Evolutionary conservation across 805 yeast species (phyloP), one percentile per base, ranked within the genome.

Genomic region (Candida quercuum): DNA sequence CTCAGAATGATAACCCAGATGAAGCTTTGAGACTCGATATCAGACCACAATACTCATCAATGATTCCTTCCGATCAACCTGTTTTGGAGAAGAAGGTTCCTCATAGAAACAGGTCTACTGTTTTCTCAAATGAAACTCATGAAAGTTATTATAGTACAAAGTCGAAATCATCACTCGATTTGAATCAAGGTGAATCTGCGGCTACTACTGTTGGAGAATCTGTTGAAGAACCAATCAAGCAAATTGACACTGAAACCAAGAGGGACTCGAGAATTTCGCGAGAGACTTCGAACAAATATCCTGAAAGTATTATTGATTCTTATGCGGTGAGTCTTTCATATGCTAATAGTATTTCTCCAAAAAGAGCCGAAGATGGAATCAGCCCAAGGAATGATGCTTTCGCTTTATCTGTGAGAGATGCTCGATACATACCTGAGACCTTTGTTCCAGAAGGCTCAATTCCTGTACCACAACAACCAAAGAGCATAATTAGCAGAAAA

Each of bases 221-320:
- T n/a, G n/a, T 24, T 24, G 14, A 24, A 24, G 11, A 22, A 8
- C 24, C 24, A 22, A 22, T 22, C 11, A 22, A 8, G 21, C 16
- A 5, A 3, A 15, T 11, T 11, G 20, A 14, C 26, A 8, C 10
- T 8, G 11, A 22, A 22, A 11, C 24, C 8, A 22, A 22, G 24
- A 22, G 8, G 11, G 24, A 22, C 8, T 22, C 24, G 24, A 22
- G 8, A 22, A 22, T 22, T 22, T 22, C 11, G 24, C 27, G n/a
- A 33, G 35, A 29, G 2, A 9, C 7, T 33, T 36, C 3, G 6
- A 9, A 10, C 27, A 30, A 5, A 2, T 50, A 50, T 34, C 49
- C 56, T 10, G 52, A 47, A 6, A 49, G 54, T 33, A 50, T 54
- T 20, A 48, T 52, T 32, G 57, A 52, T 19, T 40, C 49, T 3